Evolutionary conservation across 2,329 filamentous ascomycete genomes (phyloP), one percentile per base, ranked within the genome.

Genomic region (Zymoseptoria ardabiliae): DNA sequence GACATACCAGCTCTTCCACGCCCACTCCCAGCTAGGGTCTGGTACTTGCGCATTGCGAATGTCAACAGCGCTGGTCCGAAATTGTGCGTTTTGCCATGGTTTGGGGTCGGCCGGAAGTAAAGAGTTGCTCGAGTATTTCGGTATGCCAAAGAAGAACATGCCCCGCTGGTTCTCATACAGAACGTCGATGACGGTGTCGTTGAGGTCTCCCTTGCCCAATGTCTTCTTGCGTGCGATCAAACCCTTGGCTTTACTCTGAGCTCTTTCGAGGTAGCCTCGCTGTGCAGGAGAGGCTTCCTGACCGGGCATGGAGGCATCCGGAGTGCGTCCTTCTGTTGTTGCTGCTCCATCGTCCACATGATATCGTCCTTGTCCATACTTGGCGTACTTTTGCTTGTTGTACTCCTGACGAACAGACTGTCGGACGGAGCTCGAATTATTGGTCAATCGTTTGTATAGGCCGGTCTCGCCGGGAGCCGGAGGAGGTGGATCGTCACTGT

Each of bases 91-190:
- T 54, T 92, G 90, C 94, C 94, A 99, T 0, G 91, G 81, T 7
- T 88, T 76, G 0, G 92, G 91, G 70, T 99, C 94, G 54, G 96
- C 83, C 61, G 90, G 88, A 41, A 96, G 85, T 1, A 99, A 81
- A 1, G 92, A 93, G 63, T 87, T 88, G 7, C 85, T 83, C 1
- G 92, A 96, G 78, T 97, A 99, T n/a, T 95, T 81, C 0, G 92
- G 87, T 11, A 91, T 83, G 25, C 94, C 93, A 69, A 93, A 97
- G 62, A 96, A 79, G 70, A 97, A 96, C 48, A 85, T 86, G 10
- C 94, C 94, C 59, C 94, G 84, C 76, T 99, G 90, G 70, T 99
- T 99, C 73, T 99, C 94, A 74, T 96, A 97, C 0, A 99, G 79
- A 4, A 97, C 83, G 64, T 99, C 94, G 61, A 97, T 85, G 25